Evolutionary conservation across 495 filamentous ascomycete genomes (phyloP), one percentile per base, ranked within the genome.

Genomic region (Podospora tetraspora): DNA sequence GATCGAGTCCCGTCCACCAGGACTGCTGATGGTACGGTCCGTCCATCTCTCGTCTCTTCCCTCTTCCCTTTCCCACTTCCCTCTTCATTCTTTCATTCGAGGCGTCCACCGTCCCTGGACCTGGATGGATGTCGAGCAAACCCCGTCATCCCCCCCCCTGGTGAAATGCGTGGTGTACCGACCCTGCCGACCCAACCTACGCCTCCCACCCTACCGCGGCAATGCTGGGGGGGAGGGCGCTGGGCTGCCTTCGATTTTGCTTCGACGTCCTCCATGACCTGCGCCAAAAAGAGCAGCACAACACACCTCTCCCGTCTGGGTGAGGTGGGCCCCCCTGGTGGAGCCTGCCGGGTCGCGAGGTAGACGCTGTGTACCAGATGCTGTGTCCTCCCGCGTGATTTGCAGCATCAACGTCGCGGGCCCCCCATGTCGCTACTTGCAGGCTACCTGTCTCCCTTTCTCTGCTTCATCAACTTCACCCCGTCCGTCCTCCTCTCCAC

Each of bases 391-490:
- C 70, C 67, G 73, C 64, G 69, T 73, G 74, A 59, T 29, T 63
- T 1, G 67, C 71, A 73, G 67, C 72, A 69, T 71, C 71, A 76
- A 76, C 73, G 71, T 73, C 72, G 71, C 69, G 69, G 72, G 68
- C 63, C 64, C 67, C 70, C 74, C 72, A 70, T 71, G 73, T 69
- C 73, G 74, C 70, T 69, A 75, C 73, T 64, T 66, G 63, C 59
- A 27, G 43, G 67, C 64, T 75, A 74, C 73, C 29, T 75, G 24
- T 19, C 60, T 62, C 69, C 66, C 69, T 73, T 71, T 29, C 12
- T 56, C 57, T 69, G 69, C 72, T 64, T 70, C 70, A 65, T 70
- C 70, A 70, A 71, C 73, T 71, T 75, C 71, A 73, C 70, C 65
- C 67, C 69, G 27, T 65, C 56, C 56, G 25, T 57, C 22, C n/a